Evolutionary conservation across 805 yeast species (phyloP).

Genomic region (Priceomyces melissophilus): DNA sequence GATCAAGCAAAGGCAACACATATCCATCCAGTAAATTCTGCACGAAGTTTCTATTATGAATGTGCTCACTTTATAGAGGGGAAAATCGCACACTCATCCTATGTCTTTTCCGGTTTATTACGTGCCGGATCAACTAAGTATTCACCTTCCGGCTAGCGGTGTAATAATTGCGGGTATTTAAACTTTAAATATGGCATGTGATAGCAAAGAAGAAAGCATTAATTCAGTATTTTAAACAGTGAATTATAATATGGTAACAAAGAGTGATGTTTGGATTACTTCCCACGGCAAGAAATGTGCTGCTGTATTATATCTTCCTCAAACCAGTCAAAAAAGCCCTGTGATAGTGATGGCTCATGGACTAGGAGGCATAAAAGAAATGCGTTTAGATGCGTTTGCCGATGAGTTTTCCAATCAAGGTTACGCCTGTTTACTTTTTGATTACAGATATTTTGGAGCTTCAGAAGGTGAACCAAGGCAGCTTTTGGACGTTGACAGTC

Average conservation of each 20-base stretch:
- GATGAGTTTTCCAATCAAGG: constrained; percentile 3
- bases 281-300: constrained; percentile 2
- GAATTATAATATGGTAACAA: neutral
- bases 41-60: too few species aligned
- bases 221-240: too few species aligned
- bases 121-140: too few species aligned
- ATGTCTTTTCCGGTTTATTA: too few species aligned
- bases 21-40: too few species aligned
- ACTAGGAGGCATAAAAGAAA: constrained; percentile 1
- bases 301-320: neutral
- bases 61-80: too few species aligned
- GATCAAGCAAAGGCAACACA: too few species aligned
- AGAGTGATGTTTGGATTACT: constrained; percentile 1
- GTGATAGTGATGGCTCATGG: constrained; percentile 2
- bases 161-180: too few species aligned
- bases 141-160: too few species aligned
- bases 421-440: neutral
- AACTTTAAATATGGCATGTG: too few species aligned
- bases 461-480: constrained; percentile 2
- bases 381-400: constrained; percentile 3
- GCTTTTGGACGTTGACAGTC: constrained; percentile 1
- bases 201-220: too few species aligned
- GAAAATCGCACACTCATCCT: too few species aligned
- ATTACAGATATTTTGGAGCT: constrained; percentile 2
- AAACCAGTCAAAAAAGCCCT: neutral